Conservation (phyloP, 768 basidiomycete genomes). For the Pulveroboletus ravenelii region DNA sequence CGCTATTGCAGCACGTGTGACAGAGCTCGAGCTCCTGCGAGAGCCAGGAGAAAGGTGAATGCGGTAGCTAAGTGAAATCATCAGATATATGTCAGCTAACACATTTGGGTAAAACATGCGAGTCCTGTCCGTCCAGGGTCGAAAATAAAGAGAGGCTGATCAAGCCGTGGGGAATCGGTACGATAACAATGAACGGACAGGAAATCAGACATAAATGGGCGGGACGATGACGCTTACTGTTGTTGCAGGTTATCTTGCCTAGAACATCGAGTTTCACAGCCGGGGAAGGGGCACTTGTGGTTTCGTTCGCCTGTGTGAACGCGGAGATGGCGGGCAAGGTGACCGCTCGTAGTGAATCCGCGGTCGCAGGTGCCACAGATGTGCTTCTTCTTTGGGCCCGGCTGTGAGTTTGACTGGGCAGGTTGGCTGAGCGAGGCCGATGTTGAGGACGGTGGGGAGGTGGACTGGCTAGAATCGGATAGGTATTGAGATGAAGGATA, state of each 20-base stretch:
- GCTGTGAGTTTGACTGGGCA: neutral
- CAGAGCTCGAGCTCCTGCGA: conserved; percentile 52
- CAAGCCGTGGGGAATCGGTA: neutral
- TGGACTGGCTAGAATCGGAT: conserved; percentile 25
- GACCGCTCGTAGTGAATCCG: conserved; percentile 84
- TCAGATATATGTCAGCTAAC: conserved; percentile 10
- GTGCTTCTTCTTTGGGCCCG: conserved; percentile 38
- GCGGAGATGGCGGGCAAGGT: conserved; percentile 81
- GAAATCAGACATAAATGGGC: neutral
- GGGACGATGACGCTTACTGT: conserved; percentile 19
- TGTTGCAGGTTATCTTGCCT: conserved; percentile 79
- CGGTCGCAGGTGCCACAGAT: conserved; percentile 70
- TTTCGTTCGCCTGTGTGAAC: conserved; percentile 91
- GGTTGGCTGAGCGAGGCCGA: conserved; percentile 1
- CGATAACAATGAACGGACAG: neutral
- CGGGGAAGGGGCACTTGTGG: conserved; percentile 93
- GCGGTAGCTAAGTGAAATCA: conserved; percentile 50
- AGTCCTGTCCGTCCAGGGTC: conserved; percentile 10
- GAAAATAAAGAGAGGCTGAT: conserved; percentile 8
- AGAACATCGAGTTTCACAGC: conserved; percentile 87
- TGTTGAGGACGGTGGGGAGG: conserved; percentile 9
- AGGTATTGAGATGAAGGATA: conserved; percentile 21
- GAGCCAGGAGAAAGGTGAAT: conserved; percentile 81
- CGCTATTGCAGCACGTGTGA: conserved; percentile 53
- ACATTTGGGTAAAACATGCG: neutral